phyloP scores from a whole-genome alignment of 2,329 filamentous ascomycete species.

The Chrysosporium keratinophilum region DNA sequence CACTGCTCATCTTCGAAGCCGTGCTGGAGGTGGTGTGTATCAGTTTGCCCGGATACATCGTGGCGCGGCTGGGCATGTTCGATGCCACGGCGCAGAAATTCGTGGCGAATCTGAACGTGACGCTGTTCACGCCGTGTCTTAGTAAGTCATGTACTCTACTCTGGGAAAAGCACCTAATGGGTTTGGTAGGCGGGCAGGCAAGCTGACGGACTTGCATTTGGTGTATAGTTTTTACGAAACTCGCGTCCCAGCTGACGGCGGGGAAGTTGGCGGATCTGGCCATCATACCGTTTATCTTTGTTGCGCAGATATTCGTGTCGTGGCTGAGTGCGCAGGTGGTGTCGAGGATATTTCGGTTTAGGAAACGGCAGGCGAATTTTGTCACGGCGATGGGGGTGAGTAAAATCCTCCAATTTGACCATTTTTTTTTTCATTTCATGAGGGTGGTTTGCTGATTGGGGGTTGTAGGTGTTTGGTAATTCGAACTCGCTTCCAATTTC shows the following conservation, averaged over 20 bases:
- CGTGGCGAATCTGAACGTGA: conserved; percentile 88
- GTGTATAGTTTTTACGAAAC: conserved; percentile 76
- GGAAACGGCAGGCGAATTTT: conserved; percentile 80
- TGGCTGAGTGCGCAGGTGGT: conserved; percentile 65
- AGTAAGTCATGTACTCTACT: conserved; percentile 48
- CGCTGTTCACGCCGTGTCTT: conserved; percentile 91
- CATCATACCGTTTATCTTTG: conserved; percentile 90
- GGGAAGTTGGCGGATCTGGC: conserved; percentile 82
- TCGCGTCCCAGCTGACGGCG: conserved; percentile 85
- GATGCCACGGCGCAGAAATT: conserved; percentile 95
- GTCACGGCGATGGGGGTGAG: conserved; percentile 83
- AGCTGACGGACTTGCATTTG: conserved; percentile 12
- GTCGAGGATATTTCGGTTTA: conserved; percentile 66
- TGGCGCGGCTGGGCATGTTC: conserved; percentile 83
- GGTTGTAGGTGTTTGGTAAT: conserved; percentile 74
- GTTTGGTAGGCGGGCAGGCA: background rate
- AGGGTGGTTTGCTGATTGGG: background rate
- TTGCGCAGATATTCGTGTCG: conserved; percentile 77
- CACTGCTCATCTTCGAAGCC: conserved; percentile 82
- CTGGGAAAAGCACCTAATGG: background rate
- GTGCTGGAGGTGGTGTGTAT: conserved; percentile 94
- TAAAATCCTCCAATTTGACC: conserved; percentile 13
- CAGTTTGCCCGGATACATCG: conserved; percentile 83
- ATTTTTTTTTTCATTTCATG: background rate
- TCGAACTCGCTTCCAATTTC: conserved; percentile 97